A percentile compares a stretch with the other conserved stretches of the same genome.
Evolutionary conservation across 2,329 filamentous ascomycete genomes (phyloP).

Genomic region (Rhynchosporium graminicola): DNA sequence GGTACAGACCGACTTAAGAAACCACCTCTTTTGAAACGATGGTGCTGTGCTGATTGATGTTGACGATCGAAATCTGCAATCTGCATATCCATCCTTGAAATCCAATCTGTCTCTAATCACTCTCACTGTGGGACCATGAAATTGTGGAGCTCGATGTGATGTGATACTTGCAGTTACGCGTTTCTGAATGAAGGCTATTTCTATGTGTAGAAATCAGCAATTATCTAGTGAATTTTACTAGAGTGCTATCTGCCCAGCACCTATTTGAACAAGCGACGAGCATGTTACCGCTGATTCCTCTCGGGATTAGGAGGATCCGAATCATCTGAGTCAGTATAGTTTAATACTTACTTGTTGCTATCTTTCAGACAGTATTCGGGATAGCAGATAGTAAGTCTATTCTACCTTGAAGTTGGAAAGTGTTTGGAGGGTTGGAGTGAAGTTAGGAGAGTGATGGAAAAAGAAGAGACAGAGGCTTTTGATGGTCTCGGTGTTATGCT

Average conservation of each 20-base stretch:
- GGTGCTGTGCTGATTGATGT: not conserved
- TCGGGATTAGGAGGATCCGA: conserved; percentile 31
- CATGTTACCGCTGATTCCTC: too few species aligned
- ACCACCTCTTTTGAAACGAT: not conserved
- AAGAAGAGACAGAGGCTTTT: too few species aligned
- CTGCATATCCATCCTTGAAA: too few species aligned
- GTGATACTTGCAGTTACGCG: not conserved
- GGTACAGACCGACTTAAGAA: not conserved
- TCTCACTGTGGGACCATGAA: not conserved
- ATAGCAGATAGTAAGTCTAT: not conserved
- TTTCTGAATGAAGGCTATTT: too few species aligned
- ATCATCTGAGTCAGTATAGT: conserved; percentile 34
- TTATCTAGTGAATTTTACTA: too few species aligned
- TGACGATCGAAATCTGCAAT: too few species aligned
- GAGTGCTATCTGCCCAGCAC: too few species aligned
- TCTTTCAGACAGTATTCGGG: conserved; percentile 37
- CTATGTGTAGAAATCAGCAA: too few species aligned
- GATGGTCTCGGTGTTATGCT: too few species aligned
- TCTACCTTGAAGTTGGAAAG: conserved; percentile 32
- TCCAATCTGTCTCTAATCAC: too few species aligned
- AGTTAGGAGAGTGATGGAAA: not conserved
- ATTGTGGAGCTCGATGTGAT: not conserved
- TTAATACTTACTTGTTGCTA: conserved; percentile 38
- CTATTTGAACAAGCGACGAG: too few species aligned
- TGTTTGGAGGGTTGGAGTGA: conserved; percentile 35